Base-by-base conservation (phyloP, 768 basidiomycete species). In the Mycena rosella region DNA sequence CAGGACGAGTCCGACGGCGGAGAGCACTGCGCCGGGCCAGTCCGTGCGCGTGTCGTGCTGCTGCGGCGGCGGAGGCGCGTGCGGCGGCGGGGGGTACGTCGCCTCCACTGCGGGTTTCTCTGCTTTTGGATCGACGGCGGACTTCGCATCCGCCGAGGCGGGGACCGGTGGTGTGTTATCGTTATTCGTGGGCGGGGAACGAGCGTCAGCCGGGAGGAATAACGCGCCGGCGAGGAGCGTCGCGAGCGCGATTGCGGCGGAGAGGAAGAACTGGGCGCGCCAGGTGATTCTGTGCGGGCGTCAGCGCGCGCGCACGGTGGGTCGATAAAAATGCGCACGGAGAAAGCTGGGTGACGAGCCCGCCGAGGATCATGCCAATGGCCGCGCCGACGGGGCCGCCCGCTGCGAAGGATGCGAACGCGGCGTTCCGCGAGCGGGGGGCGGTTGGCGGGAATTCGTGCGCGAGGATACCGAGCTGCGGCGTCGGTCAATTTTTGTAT, bases 301-400 rank as follows among this genome's bases (percentile, higher is more conserved):
- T 47, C 7, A 2, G 8, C 17, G 3, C 18, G 18, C 18, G 4
- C 20, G 20, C 15, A 17, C 42, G 42, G n/a, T n/a, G n/a, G n/a
- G n/a, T n/a, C n/a, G n/a, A 17, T n/a, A 42, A 8, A 42, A 5
- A 17, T 42, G 75, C 81, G 36, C 64, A 84, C 86, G 63, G 59
- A 24, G 86, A 81, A 15, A 78, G 78, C 72, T 94, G 86, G 0
- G 90, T 92, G 22, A 94, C 77, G 1, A 90, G 79, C n/a, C 93
- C 94, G 20, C 95, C 94, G 0, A 94, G 65, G 0, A 89, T 78
- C 32, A 83, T 83, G 1, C 96, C 95, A 17, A 95, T 78, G 0
- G 88, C 91, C 0, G 85, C 91, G 0, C 96, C 96, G 7, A 96
- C 74, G 0, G 96, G 95, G 0, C 92, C 93, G 29, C 96, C 96